Base-by-base conservation (phyloP, 106 monocot species). In the Agapanthus africanus region DNA sequence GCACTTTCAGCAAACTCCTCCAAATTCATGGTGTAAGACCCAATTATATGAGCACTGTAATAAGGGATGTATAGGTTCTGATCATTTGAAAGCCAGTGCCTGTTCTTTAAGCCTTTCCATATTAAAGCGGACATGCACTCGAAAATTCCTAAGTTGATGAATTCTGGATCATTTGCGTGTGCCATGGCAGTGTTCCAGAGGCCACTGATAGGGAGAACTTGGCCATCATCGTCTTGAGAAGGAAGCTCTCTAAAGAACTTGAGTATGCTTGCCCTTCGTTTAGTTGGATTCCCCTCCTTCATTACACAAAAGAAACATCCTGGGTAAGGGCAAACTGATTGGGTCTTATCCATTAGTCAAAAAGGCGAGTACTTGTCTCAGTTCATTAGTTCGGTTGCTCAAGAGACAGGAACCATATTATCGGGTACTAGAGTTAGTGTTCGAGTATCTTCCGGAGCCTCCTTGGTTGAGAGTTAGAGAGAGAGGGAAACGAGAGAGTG, bases 121-220 rank as follows among this genome's bases (percentile, higher is more conserved):
- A 99, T 93, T 61, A 99, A 72, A 22, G 93, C 78, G 4, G 90
- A 68, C 99, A 99, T 99, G 87, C 99, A 99, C 51, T 92, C 90
- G 72, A 99, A 99, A 74, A 99, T 93, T 46, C 99, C 99, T 69
- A 99, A 78, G 59, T 93, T 82, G 36, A 99, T 83, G 72, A 99
- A 93, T 63, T 99, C 99, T 1, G 99, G 92, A 67, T 99, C 93
- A 74, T 99, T 92, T 49, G 99, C 92, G 69, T 93, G 93, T 7
- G 99, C 79, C 99, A 99, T 99, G 52, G 99, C 99, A 40, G 99
- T 93, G 73, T 99, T 99, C 99, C 99, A 99, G 30, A 99, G 87
- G 25, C 99, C 99, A 59, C 90, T 93, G 22, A 99, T 87, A 25
- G 99, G 99, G 32, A 99, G 88, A 68, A 99, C 99, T 70, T 99